Conservation (phyloP, 2,329 filamentous ascomycete species). For the Aspergillus fijiensis region DNA sequence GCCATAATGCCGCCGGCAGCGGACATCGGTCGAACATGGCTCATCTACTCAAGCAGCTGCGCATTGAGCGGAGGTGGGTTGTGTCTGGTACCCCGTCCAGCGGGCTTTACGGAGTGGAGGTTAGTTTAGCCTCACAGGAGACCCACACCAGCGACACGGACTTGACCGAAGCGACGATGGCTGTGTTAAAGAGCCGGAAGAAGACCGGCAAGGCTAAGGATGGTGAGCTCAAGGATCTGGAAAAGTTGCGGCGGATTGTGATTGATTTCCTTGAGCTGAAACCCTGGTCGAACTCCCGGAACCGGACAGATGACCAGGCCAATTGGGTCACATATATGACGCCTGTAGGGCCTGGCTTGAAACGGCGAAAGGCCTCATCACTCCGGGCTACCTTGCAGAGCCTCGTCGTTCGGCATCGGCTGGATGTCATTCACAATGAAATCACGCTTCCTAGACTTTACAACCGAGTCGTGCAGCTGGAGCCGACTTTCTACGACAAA, state of each 20-base stretch:
- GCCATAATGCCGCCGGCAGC: conserved; percentile 75
- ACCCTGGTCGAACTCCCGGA: conserved; percentile 70
- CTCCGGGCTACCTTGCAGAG: conserved; percentile 71
- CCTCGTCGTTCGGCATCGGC: conserved; percentile 76
- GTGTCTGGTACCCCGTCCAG: conserved; percentile 87
- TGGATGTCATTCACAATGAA: conserved; percentile 66
- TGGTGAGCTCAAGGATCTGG: conserved; percentile 63
- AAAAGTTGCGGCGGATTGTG: conserved; percentile 65
- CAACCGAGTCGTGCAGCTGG: conserved; percentile 69
- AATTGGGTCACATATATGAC: conserved; percentile 75
- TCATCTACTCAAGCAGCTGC: conserved; percentile 54
- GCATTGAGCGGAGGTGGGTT: conserved; percentile 75
- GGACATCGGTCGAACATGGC: conserved; percentile 59
- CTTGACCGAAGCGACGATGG: conserved; percentile 30
- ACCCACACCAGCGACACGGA: conserved; percentile 37
- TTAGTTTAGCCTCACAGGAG: conserved; percentile 52
- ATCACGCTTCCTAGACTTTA: conserved; percentile 68
- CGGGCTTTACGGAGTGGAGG: conserved; percentile 74
- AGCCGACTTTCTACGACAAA: conserved; percentile 82
- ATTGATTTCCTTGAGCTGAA: conserved; percentile 71
- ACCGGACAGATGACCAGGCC: conserved; percentile 56
- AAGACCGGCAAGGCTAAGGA: conserved; percentile 44
- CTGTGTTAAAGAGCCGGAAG: conserved; percentile 34
- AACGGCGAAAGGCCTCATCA: conserved; percentile 41
- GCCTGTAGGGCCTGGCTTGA: conserved; percentile 58